Percentiles rank a stretch among this genome's conserved stretches.
Evolutionary conservation across 345 rosid species (phyloP).

Genomic region (Arabidopsis thaliana): DNA sequence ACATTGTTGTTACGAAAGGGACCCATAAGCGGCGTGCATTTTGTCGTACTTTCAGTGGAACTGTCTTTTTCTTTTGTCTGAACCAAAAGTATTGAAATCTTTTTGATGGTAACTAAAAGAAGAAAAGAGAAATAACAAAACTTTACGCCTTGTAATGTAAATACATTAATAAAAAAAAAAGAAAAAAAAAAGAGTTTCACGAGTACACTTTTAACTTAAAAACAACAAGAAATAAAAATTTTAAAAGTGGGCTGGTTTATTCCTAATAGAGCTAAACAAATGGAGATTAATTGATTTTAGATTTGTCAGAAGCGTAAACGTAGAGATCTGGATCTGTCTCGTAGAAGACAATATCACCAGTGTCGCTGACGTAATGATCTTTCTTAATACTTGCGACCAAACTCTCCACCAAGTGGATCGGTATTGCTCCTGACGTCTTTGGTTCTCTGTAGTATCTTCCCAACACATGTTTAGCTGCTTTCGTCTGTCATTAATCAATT

Average conservation of each 20-base stretch:
- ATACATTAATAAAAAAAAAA: slow-evolving; percentile 21
- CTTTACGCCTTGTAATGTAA: slow-evolving; percentile 39
- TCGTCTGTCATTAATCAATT: slow-evolving; percentile 51
- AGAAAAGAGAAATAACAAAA: neutral
- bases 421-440: slow-evolving; percentile 67
- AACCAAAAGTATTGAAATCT: neutral
- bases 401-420: slow-evolving; percentile 63
- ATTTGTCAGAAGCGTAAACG: slow-evolving; percentile 46
- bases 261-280: slow-evolving; percentile 40
- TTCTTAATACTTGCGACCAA: slow-evolving; percentile 59
- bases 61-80: slow-evolving; percentile 41
- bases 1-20: slow-evolving; percentile 32
- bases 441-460: slow-evolving; percentile 90
- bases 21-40: slow-evolving; percentile 42
- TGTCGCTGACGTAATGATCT: slow-evolving; percentile 81
- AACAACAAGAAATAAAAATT: slow-evolving; percentile 18
- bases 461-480: slow-evolving; percentile 72
- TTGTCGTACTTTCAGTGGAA: slow-evolving; percentile 33
- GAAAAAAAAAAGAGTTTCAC: slow-evolving; percentile 11
- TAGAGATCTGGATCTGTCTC: slow-evolving; percentile 58
- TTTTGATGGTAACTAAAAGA: slow-evolving; percentile 22
- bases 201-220: slow-evolving; percentile 29
- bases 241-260: slow-evolving; percentile 12
- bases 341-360: slow-evolving; percentile 75
- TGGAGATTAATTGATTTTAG: slow-evolving; percentile 36